Base-by-base conservation (phyloP, 805 yeast genomes). In the Jamesozyma spencerorum region DNA sequence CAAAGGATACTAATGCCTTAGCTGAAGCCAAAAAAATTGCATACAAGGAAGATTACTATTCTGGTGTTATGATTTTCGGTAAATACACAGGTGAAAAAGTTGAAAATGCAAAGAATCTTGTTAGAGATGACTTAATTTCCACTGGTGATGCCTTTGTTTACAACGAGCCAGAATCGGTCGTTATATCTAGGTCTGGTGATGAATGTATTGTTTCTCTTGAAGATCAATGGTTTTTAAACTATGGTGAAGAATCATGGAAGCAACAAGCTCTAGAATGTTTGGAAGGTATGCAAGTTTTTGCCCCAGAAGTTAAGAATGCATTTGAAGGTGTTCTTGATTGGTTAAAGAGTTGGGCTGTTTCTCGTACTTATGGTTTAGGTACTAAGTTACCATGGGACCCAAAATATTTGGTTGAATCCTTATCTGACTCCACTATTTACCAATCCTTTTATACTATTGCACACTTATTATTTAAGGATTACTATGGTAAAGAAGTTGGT, bases 311-410 rank as follows among this genome's bases (percentile, higher is more conserved):
- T 32, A 75, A 82, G 55, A 78, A 90, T 58, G 95, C 94, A 5
- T 90, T 92, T 55, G 95, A 87, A 65, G 88, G 87, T 63, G 95
- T 85, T 43, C 72, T 92, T 56, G 94, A 81, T 51, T 92, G 98
- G 98, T 77, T 92, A 57, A 85, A 82, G 69, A 88, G 87, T 71
- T 92, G 98, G 98, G 97, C 98, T 39, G 85, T 92, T 44, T 85
- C 95, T 43, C 84, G 98, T 72, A 81, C 94, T 42, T 92, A 85
- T 54, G 98, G 98, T 62, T 73, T 92, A 51, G 98, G 98, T 62
- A 79, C 97, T 43, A 80, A 70, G 59, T 76, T 92, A 50, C 98
- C 98, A 44, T 92, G 98, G 98, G 98, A 92, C 69, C 81, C 83
- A 50, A 80, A 81, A 60, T 88, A 83, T 58, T 75, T 92, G 56